These are phyloP conservation scores for Penicillium cataractarum DNA, from an alignment of 495 filamentous ascomycete genomes.

Conservation along the genomic window DNA sequence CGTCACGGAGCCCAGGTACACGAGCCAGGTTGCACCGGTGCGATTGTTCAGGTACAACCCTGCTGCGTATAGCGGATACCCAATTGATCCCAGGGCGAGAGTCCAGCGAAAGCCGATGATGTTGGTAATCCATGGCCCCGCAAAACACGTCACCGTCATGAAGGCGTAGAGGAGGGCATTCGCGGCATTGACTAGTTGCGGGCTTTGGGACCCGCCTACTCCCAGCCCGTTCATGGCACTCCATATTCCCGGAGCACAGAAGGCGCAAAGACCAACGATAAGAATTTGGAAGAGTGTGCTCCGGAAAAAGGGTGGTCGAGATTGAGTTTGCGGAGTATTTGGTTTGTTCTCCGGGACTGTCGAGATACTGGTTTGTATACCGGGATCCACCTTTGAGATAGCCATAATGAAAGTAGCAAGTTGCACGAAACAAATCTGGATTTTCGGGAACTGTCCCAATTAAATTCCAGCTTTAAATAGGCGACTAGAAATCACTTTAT, in stretches of 20 bases:
- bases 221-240: constrained; percentile 59
- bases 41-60: constrained; percentile 61
- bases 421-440: background rate
- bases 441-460: background rate
- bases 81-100: constrained; percentile 55
- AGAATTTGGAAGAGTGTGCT: constrained; percentile 57
- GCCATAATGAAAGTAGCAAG: background rate
- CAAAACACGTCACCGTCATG: background rate
- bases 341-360: background rate
- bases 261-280: constrained; percentile 55
- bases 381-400: background rate
- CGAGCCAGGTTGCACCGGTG: constrained; percentile 57
- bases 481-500: background rate
- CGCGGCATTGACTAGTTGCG: background rate
- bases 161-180: background rate
- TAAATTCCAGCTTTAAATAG: background rate
- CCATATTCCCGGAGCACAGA: constrained; percentile 62
- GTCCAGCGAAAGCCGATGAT: constrained; percentile 34
- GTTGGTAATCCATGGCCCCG: background rate
- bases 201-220: constrained; percentile 53
- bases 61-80: constrained; percentile 58
- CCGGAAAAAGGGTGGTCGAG: constrained; percentile 36
- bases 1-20: constrained; percentile 54
- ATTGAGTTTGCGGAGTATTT: background rate
- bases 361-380: background rate